Percentiles rank a stretch among this genome's conserved stretches.
Evolutionary conservation across 192 early-diverging fungal species (phyloP).

Genomic region (Phlyctochytrium arcticum): DNA sequence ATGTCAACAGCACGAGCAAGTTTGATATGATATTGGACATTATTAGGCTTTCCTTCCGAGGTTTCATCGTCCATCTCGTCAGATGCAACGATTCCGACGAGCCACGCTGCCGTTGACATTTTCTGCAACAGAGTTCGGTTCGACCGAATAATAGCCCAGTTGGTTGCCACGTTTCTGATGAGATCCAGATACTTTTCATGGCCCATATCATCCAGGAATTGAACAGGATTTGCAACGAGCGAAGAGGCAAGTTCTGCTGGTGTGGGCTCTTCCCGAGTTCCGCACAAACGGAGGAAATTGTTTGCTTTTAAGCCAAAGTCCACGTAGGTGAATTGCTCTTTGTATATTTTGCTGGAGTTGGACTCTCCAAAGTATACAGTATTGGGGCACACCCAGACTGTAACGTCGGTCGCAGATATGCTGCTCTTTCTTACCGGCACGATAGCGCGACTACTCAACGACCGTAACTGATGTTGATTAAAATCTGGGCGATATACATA

Average conservation of each 20-base stretch:
- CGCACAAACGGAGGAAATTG: slow-evolving; percentile 75
- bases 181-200: slow-evolving; percentile 67
- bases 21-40: slow-evolving; percentile 56
- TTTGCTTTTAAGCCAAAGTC: slow-evolving; percentile 74
- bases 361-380: slow-evolving; percentile 9
- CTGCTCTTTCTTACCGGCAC: too few species aligned
- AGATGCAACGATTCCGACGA: slow-evolving; percentile 57
- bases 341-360: neutral
- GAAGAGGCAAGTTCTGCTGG: slow-evolving; percentile 65
- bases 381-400: slow-evolving; percentile 1
- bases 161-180: slow-evolving; percentile 68
- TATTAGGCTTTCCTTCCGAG: slow-evolving; percentile 28
- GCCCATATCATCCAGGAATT: slow-evolving; percentile 53
- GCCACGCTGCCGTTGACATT: slow-evolving; percentile 60
- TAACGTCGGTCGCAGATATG: neutral
- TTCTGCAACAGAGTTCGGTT: slow-evolving; percentile 39
- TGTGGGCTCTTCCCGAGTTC: slow-evolving; percentile 75
- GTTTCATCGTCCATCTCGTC: slow-evolving; percentile 9
- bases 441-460: too few species aligned
- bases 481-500: too few species aligned
- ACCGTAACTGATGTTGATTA: too few species aligned
- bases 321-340: slow-evolving; percentile 19
- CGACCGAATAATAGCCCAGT: slow-evolving; percentile 47
- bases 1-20: slow-evolving; percentile 69
- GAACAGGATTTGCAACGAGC: slow-evolving; percentile 53